Evolutionary conservation across 805 yeast genomes (phyloP).

Genomic region (Scheffersomyces spartinae): DNA sequence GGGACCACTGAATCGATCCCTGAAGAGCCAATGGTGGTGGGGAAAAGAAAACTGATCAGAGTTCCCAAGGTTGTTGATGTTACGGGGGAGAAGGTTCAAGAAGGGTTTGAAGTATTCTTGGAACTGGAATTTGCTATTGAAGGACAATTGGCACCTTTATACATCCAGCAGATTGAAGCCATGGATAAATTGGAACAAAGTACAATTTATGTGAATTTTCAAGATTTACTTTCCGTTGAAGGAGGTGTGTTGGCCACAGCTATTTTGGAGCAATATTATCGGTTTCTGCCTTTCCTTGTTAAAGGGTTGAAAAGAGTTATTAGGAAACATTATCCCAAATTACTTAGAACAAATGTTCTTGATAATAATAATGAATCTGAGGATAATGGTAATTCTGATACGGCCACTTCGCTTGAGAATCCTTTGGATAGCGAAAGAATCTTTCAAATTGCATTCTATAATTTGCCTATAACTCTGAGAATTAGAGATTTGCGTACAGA

Average conservation of each 20-base stretch:
- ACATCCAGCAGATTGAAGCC: constrained; percentile 69
- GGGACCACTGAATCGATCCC: too few species aligned
- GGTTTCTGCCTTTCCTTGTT: constrained; percentile 79
- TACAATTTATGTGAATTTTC: constrained; percentile 77
- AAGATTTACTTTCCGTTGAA: constrained; percentile 62
- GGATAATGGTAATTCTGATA: constrained; percentile 21
- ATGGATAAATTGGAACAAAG: constrained; percentile 67
- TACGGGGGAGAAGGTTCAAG: constrained; percentile 90
- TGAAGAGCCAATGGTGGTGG: constrained; percentile 12
- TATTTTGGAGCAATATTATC: constrained; percentile 79
- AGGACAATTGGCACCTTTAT: constrained; percentile 39
- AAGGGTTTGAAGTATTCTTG: constrained; percentile 77
- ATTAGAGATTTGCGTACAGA: constrained; percentile 87
- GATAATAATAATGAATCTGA: constrained; percentile 8
- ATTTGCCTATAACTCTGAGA: constrained; percentile 69
- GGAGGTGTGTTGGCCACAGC: constrained; percentile 86
- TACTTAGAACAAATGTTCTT: constrained; percentile 28
- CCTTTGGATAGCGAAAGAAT: constrained; percentile 58
- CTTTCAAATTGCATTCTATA: constrained; percentile 85
- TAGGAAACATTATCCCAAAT: constrained; percentile 62
- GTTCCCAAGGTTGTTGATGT: constrained; percentile 83
- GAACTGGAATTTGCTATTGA: constrained; percentile 49
- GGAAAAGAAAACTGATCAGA: constrained; percentile 48
- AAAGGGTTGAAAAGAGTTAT: constrained; percentile 66
- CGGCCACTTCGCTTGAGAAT: constrained; percentile 34